Evolutionary conservation across 208 protist species (phyloP), one percentile per base, ranked within the genome.

Genomic region (Leishmania lainsoni): DNA sequence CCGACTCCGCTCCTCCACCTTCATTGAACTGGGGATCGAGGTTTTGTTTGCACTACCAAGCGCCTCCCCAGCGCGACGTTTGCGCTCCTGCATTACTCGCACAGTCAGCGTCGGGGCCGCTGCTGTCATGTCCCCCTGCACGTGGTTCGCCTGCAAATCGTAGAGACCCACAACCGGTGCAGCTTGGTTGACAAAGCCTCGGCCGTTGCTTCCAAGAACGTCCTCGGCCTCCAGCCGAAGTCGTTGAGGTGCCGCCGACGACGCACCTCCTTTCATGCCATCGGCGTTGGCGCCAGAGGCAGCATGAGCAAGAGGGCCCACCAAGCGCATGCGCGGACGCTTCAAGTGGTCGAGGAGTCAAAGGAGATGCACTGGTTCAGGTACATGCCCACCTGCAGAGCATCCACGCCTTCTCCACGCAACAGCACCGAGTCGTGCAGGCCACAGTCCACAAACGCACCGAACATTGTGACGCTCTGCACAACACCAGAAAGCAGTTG

Each of bases 381-480:
- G 68, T 90, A 76, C 70, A 80, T 80, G 68, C 94, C 94, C 48
- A 89, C 81, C 72, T 91, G 90, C 80, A 93, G 81, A 42, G 77
- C 78, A 78, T 94, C 89, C 78, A 93, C 83, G 29, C 79, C 83
- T 12, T 81, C 71, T 9, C 82, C 89, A 59, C 87, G 90, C 79
- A 97, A 85, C 29, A 97, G 86, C 20, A 95, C 88, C 9, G 86
- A 76, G 58, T 96, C 86, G 84, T 95, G 92, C 80, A 97, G 78
- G 29, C 94, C 94, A 69, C 88, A 92, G 86, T 97, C 92, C 9
- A 97, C 91, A 84, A 97, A 97, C 1, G 86, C 93, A 22, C 94
- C 94, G 79, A 97, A 97, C 61, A 92, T 90, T 16, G 91, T 95
- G 14, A 97, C 90, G 80, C 85, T 93, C 69, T 87, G 81, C 51